These are phyloP conservation scores for Singerocomus inundabilis DNA, from an alignment of 1,284 basidiomycete species.

Conservation along the genomic window DNA sequence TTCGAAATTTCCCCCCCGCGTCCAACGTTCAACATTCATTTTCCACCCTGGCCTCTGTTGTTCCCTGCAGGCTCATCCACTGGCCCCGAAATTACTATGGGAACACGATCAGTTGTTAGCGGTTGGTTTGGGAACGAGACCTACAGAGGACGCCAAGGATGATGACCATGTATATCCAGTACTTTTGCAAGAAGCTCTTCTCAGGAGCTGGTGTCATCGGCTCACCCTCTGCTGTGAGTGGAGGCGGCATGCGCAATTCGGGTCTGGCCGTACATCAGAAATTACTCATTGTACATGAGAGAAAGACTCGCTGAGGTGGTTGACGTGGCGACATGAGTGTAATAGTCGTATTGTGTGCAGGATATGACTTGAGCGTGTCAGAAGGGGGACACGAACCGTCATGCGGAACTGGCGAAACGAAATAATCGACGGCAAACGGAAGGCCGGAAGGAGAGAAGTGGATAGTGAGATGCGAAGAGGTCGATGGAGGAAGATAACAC, in stretches of 20 bases:
- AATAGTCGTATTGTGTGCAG: slow-evolving; percentile 54
- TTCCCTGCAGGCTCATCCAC: slow-evolving; percentile 26
- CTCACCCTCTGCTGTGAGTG: slow-evolving; percentile 63
- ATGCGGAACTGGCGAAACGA: slow-evolving; percentile 60
- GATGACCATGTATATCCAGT: slow-evolving; percentile 80
- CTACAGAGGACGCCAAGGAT: slow-evolving; percentile 58
- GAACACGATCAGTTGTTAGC: background rate
- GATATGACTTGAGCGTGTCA: slow-evolving; percentile 23
- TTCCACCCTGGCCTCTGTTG: slow-evolving; percentile 26
- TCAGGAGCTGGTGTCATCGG: slow-evolving; percentile 60
- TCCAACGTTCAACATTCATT: too few species aligned
- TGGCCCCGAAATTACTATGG: slow-evolving; percentile 32
- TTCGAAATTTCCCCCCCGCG: background rate
- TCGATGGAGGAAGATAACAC: slow-evolving; percentile 60
- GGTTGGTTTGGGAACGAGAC: slow-evolving; percentile 28
- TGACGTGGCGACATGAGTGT: slow-evolving; percentile 43
- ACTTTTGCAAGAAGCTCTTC: slow-evolving; percentile 83
- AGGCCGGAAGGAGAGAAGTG: slow-evolving; percentile 46
- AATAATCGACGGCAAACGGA: slow-evolving; percentile 69
- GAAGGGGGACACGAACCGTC: slow-evolving; percentile 56
- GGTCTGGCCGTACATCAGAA: slow-evolving; percentile 45
- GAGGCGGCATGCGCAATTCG: slow-evolving; percentile 62
- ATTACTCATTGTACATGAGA: background rate
- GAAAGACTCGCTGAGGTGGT: slow-evolving; percentile 55
- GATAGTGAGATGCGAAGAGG: slow-evolving; percentile 57